phyloP scores from a whole-genome alignment of 148 eudicot species.

The Rhododendron kiyosumense region DNA sequence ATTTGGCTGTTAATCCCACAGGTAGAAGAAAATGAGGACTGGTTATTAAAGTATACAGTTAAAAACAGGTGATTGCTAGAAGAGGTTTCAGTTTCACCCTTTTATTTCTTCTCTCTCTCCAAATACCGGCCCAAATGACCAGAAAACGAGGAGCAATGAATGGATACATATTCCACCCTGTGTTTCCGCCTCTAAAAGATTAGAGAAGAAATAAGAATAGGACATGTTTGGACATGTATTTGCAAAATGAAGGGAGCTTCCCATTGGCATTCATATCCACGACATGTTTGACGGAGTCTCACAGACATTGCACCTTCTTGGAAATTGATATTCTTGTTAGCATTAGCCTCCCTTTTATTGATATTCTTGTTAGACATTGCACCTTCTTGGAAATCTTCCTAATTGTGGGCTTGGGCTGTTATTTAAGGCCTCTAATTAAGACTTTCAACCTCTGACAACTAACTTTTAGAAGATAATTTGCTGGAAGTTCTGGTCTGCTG shows the following conservation, averaged over 20 bases:
- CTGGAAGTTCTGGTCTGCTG: not conserved
- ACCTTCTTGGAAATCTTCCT: not conserved
- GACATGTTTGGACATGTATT: not conserved
- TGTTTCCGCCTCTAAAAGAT: not conserved
- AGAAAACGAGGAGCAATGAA: not conserved
- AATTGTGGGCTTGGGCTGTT: not conserved
- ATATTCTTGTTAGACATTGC: not conserved
- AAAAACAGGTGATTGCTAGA: not conserved
- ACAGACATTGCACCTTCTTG: not conserved
- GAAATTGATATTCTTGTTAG: not conserved
- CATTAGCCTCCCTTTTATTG: not conserved
- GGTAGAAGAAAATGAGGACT: not conserved
- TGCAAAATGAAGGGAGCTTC: not conserved
- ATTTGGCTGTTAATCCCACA: not conserved
- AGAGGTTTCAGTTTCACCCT: not conserved
- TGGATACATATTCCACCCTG: not conserved
- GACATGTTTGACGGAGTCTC: not conserved
- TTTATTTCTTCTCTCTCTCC: not conserved
- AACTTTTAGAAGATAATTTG: constrained; percentile 1
- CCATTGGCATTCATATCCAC: not conserved
- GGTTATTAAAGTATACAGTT: no score
- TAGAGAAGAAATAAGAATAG: not conserved
- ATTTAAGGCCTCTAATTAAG: not conserved
- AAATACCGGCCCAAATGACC: not conserved
- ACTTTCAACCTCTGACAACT: not conserved